Conservation (phyloP, 495 filamentous ascomycete species). For the Penicillium pulvis region DNA sequence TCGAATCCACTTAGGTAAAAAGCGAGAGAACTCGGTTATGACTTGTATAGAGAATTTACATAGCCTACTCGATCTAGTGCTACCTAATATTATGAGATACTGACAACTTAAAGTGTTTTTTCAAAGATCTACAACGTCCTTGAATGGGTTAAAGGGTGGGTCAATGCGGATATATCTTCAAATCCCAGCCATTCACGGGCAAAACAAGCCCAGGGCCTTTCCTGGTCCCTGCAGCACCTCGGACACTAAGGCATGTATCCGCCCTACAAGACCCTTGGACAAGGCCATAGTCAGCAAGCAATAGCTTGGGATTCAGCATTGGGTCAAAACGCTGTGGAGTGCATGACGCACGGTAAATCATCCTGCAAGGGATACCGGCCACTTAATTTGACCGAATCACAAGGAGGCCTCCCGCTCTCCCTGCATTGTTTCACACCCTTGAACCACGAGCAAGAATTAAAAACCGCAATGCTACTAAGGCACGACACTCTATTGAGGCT, state of each 20-base stretch:
- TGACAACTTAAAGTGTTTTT: background rate
- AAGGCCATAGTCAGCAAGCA: background rate
- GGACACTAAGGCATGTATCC: conserved; percentile 25
- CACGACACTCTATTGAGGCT: background rate
- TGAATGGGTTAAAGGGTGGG: background rate
- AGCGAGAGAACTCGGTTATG: background rate
- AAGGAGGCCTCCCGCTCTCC: conserved; percentile 15
- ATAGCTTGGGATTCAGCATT: background rate
- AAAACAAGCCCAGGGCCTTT: conserved; percentile 2
- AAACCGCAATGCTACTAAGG: conserved; percentile 16
- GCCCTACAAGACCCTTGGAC: background rate
- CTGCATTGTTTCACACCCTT: conserved; percentile 28
- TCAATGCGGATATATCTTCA: background rate
- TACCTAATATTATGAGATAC: no score
- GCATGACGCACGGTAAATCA: conserved; percentile 14
- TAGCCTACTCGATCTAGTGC: background rate
- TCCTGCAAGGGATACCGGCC: conserved; percentile 24
- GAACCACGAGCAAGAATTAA: conserved; percentile 21
- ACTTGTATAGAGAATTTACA: background rate
- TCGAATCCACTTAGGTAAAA: background rate
- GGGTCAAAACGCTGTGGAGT: conserved; percentile 13
- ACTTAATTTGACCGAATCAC: conserved; percentile 5
- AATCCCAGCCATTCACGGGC: background rate
- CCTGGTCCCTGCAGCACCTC: conserved; percentile 14
- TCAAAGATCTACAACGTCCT: background rate